Evolutionary conservation across 441 rosid genomes (phyloP), one percentile per base, ranked within the genome.

Genomic region (Dalechampia spathulata): DNA sequence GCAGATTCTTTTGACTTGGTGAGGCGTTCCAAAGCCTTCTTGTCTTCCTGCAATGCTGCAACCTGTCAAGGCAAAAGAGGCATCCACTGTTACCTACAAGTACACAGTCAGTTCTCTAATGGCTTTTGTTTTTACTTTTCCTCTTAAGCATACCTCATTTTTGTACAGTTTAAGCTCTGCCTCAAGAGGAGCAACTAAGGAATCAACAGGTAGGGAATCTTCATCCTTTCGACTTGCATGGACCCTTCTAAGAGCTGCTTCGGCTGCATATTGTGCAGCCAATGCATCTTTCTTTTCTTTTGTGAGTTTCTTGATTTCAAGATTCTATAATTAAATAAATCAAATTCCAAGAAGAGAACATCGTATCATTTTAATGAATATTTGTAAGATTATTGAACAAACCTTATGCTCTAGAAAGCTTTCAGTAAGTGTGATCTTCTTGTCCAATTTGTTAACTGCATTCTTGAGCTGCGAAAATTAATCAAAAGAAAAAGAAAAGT

Each of bases 11-110:
- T 93, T 2, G 97, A 80, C 71, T 80, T 93, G n/a, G 85, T 89
- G n/a, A 79, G 89, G 12, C 95, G 88, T 65, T 93, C 95, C 78
- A 93, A 60, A 3, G 97, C 99, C 78, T 82, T 87, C 57, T 79
- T 89, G 73, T 93, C 93, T 62, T 89, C 99, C 62, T 79, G 83
- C n/a, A 89, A 76, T 4, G 62, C 71, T 41, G 77, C 83, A 66
- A 93, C 67, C 96, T 91, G 67, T 30, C 14, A 62, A 49, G 5
- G 28, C 25, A 25, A 21, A 44, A 55, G 21, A 22, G 19, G 14
- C 8, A 7, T 28, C n/a, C n/a, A n/a, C n/a, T n/a, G n/a, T n/a
- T n/a, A n/a, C n/a, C n/a, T n/a, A n/a, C n/a, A n/a, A n/a, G n/a
- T n/a, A n/a, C n/a, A n/a, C n/a, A n/a, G n/a, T n/a, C n/a, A n/a